Conservation (phyloP, 2,329 filamentous ascomycete species). For the Aspergillus sp. region DNA sequence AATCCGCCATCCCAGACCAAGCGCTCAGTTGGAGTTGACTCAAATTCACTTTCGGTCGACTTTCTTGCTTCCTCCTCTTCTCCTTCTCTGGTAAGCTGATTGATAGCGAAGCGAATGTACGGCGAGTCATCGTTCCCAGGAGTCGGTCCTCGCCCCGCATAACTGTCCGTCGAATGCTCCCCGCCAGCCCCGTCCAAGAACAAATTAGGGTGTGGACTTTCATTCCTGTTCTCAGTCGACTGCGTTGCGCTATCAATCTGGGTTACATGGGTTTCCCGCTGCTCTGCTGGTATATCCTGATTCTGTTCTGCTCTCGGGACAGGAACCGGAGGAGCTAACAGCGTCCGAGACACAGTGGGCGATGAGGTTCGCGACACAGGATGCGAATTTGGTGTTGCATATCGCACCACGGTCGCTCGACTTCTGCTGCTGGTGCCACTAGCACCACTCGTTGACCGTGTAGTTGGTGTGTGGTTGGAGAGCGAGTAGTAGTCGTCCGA, state of each 20-base stretch:
- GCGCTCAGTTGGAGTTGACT: conserved; percentile 52
- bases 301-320: conserved; percentile 14
- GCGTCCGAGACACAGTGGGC: conserved; percentile 27
- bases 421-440: conserved; percentile 17
- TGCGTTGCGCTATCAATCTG: conserved; percentile 28
- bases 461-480: conserved; percentile 42
- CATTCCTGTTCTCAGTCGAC: conserved; percentile 25
- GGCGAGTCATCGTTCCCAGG: conserved; percentile 82
- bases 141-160: conserved; percentile 53
- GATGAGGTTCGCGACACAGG: conserved; percentile 31
- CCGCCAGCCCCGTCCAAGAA: conserved; percentile 26
- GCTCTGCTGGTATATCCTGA: conserved; percentile 4
- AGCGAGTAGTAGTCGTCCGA: conserved; percentile 53
- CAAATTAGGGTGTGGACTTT: conserved; percentile 22
- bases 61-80: conserved; percentile 58
- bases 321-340: conserved; percentile 23
- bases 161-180: conserved; percentile 26
- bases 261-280: conserved; percentile 16
- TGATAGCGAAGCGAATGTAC: conserved; percentile 86
- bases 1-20: conserved; percentile 49
- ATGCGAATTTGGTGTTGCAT: conserved; percentile 46
- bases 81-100: conserved; percentile 76
- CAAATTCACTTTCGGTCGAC: conserved; percentile 46
- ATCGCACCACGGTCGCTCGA: conserved; percentile 41
- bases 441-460: conserved; percentile 28